phyloP scores from a whole-genome alignment of 768 basidiomycete species.

The Panaeolus papilionaceus region DNA sequence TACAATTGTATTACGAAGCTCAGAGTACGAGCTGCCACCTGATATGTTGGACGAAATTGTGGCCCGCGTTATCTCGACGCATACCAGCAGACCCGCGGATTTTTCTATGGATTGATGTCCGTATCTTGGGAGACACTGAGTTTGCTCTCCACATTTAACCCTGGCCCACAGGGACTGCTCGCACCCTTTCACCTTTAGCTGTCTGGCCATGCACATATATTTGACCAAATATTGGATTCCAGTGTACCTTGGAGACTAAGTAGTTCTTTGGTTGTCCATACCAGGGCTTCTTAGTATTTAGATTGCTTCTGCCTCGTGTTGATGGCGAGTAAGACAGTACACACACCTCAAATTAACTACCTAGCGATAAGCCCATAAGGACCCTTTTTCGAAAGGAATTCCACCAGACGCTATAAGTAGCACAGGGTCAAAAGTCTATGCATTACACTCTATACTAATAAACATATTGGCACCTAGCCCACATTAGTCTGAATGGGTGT shows the following conservation, averaged over 20 bases:
- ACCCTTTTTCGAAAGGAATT: neutral
- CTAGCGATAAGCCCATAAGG: neutral
- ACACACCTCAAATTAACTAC: neutral
- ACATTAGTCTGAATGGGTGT: neutral
- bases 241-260: neutral
- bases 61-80: constrained; percentile 33
- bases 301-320: neutral
- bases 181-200: too few species aligned
- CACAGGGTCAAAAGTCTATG: neutral
- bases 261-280: neutral
- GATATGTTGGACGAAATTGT: constrained; percentile 77
- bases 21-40: constrained; percentile 73
- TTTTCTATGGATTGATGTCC: constrained; percentile 31
- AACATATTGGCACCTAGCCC: neutral
- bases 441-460: neutral
- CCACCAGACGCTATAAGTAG: neutral
- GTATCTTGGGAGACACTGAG: neutral
- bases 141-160: too few species aligned
- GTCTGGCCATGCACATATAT: too few species aligned
- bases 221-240: too few species aligned
- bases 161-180: too few species aligned
- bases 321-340: neutral
- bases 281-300: too few species aligned
- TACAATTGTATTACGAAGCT: constrained; percentile 72
- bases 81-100: constrained; percentile 34